Evolutionary conservation across 805 yeast species (phyloP), one percentile per base, ranked within the genome.

Genomic region (Ogataea ganodermae): DNA sequence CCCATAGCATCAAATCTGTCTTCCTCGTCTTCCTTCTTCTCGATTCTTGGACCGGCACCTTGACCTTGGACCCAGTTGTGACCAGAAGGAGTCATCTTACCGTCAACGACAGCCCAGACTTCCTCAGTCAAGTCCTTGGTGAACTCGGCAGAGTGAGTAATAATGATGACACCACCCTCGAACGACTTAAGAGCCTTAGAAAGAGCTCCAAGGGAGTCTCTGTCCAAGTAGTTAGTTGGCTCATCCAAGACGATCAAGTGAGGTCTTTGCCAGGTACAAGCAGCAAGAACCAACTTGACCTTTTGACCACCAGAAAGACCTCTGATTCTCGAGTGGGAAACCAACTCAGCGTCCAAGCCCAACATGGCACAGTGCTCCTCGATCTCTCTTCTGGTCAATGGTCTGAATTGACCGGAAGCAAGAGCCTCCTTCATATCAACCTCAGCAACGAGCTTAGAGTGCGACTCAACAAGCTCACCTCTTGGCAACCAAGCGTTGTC

Each of bases 261-360:
- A 72, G 99, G 99, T 84, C 98, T 92, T 83, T 92, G 97, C 99
- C 99, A 94, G 53, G 98, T 91, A 86, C 98, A 89, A 77, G 98
- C 99, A 77, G 99, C 99, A 69, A 94, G 80, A 69, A 94, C 99
- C 74, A 94, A 87, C 81, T 94, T 94, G 78, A 94, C 99, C 86
- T 94, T 94, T 84, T 94, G 99, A 82, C 99, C 99, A 86, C 99
- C 99, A 65, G 99, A 94, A 70, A 94, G 84, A 88, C 99, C 98
- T 83, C 97, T 91, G 76, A 94, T 94, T 83, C 97, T 92, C 64
- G 99, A 91, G 85, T 94, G 99, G 54, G 99, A 89, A 75, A 94
- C 99, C 78, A 94, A 85, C 82, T 94, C 99, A 68, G 98, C 84
- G 62, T 94, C 99, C 73, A 94, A 82, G 81, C 99, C 99, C 78